Percentiles rank a stretch among this genome's conserved stretches.
Conservation (phyloP, 139 green algal species). For the Zygnema circumcarinatum region DNA sequence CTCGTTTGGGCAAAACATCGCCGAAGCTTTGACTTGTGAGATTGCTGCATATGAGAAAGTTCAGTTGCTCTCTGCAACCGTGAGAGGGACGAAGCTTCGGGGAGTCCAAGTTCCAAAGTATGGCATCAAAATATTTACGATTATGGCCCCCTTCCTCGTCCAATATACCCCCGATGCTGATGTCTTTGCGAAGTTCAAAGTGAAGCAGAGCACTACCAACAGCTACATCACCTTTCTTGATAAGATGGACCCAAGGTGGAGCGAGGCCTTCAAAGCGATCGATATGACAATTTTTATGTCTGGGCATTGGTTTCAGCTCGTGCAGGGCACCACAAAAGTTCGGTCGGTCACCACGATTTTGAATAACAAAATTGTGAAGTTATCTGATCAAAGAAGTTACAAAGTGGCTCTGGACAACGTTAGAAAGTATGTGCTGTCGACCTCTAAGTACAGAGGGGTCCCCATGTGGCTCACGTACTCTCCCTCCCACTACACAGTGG, state of each 20-base stretch:
- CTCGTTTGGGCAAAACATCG: slow-evolving; percentile 40
- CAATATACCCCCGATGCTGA: slow-evolving; percentile 15
- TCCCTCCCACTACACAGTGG: slow-evolving; percentile 37
- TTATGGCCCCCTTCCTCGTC: slow-evolving; percentile 37
- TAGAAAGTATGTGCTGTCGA: slow-evolving; percentile 20
- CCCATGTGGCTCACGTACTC: slow-evolving; percentile 54
- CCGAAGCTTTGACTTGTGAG: slow-evolving; percentile 31
- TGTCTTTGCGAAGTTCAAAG: background rate
- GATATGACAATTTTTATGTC: slow-evolving; percentile 55
- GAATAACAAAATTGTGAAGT: background rate
- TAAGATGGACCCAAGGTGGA: slow-evolving; percentile 27
- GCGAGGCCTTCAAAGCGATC: background rate
- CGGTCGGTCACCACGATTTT: slow-evolving; percentile 15
- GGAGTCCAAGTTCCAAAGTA: slow-evolving; percentile 28
- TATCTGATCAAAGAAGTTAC: slow-evolving; percentile 13
- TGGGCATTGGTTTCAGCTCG: slow-evolving; percentile 42
- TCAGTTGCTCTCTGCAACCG: background rate
- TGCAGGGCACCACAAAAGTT: slow-evolving; percentile 22
- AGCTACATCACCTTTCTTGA: slow-evolving; percentile 39
- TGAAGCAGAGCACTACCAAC: background rate
- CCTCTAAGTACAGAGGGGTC: slow-evolving; percentile 28
- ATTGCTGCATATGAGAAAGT: background rate
- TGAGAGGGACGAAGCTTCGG: background rate
- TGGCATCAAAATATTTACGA: slow-evolving; percentile 17
- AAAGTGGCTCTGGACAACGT: background rate